Conservation (phyloP, 139 green algal species). For the Chlamydomonas schloesseri region DNA sequence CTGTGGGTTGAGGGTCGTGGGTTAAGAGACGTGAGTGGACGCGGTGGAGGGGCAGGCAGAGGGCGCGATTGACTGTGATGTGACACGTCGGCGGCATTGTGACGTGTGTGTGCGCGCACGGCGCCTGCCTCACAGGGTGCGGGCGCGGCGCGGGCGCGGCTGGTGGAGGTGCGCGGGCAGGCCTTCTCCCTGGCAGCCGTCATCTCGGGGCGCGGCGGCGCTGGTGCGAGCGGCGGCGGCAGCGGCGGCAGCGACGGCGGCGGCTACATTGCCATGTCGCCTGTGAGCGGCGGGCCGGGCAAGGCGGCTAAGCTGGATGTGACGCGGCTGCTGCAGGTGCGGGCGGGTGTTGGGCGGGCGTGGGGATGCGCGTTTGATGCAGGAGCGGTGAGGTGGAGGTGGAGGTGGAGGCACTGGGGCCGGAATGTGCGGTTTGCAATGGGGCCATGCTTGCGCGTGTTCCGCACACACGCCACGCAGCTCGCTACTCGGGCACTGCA, state of each 20-base stretch:
- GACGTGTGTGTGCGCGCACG: neutral
- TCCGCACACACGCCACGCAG: no score
- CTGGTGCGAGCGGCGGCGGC: no score
- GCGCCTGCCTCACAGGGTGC: neutral
- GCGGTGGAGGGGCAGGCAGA: no score
- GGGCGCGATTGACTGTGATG: no score
- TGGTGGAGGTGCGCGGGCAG: neutral
- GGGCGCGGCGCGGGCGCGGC: neutral
- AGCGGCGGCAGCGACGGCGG: neutral
- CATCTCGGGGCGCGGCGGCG: neutral
- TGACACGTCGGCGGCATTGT: no score
- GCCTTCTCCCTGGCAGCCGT: neutral
- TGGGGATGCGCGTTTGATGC: neutral
- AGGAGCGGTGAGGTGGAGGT: neutral
- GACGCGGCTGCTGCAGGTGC: slow-evolving; percentile 1
- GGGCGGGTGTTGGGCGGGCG: no score
- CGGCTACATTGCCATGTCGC: neutral
- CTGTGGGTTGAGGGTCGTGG: no score
- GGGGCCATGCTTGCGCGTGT: no score
- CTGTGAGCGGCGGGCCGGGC: neutral
- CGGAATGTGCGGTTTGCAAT: no score
- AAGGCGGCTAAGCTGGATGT: neutral
- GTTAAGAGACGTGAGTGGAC: no score
- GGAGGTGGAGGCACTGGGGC: neutral
- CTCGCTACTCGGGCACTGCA: no score